Base-by-base conservation (phyloP, 495 filamentous ascomycete genomes). In the Aspergillus kassunensis region DNA sequence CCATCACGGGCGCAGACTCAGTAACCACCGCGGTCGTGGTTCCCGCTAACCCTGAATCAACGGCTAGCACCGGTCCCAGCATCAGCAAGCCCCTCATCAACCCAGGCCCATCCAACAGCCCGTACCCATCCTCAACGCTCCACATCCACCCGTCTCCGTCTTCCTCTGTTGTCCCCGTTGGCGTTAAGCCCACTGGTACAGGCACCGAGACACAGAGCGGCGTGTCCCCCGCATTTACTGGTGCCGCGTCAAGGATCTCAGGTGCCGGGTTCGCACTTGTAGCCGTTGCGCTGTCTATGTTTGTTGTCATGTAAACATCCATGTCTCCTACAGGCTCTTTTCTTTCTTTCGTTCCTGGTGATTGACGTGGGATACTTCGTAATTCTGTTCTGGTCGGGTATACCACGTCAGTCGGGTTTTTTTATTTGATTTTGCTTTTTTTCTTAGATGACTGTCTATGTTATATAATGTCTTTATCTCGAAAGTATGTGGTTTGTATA, bases 221-320 rank as follows among this genome's bases (percentile, higher is more conserved):
- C 36, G 55, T 49, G 19, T 47, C 59, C 20, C 61, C 66, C 1
- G 44, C 63, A 1, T 67, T 59, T 47, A 69, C 58, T 0, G 64
- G 63, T 12, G 63, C 56, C 1, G 66, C 59, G 12, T 53, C 64
- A 13, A 46, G 49, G 20, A 13, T 23, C 16, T 43, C 41, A 21
- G 15, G 15, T n/a, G 37, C 40, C 10, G 47, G 31, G 18, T 20
- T 59, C 29, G 19, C 46, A 15, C 34, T 56, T 10, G 16, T 53
- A 12, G 56, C 41, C 1, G 1, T 58, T 39, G 54, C 47, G 1
- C 36, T 61, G 13, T 39, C 44, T 3, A 12, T 52, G 11, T 42
- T 61, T 44, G 15, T 51, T 19, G 16, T 54, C 23, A 45, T 60
- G 45, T 63, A 46, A 58, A 48, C 24, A 44, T 31, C 25, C 21